Percentiles rank a stretch among this genome's conserved stretches.
Conservation (phyloP, 108 stramenopile genomes). For the Fragilariopsis cylindrus region DNA sequence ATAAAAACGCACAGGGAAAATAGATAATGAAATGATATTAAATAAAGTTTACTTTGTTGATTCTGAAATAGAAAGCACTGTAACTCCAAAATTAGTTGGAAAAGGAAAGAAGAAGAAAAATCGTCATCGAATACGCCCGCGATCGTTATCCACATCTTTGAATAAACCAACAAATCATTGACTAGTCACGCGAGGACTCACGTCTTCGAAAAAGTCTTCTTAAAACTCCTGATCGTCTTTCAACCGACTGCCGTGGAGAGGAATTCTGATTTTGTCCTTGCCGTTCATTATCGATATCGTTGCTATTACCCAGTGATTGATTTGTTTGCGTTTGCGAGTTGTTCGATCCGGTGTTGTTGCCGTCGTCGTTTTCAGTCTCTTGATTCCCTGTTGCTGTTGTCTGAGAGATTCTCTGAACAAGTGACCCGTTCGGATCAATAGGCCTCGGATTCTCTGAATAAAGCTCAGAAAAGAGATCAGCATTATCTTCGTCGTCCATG, state of each 20-base stretch:
- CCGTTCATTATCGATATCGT: no score
- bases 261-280: not conserved
- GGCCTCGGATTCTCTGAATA: slow-evolving; percentile 78
- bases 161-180: no score
- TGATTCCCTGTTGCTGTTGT: no score
- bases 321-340: no score
- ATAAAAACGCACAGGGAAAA: not conserved
- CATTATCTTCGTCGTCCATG: slow-evolving; percentile 42
- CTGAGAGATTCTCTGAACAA: not conserved
- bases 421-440: slow-evolving; percentile 53
- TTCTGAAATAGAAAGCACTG: not conserved
- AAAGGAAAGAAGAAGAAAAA: no score
- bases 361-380: not conserved
- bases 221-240: not conserved
- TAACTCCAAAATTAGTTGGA: no score
- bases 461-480: slow-evolving; percentile 73
- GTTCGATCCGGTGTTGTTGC: no score
- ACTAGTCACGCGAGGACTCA: no score
- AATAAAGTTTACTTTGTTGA: not conserved
- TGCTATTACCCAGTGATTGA: no score
- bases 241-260: not conserved
- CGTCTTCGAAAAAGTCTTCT: slow-evolving; percentile 14
- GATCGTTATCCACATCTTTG: no score
- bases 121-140: no score
- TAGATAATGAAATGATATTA: not conserved